Percentiles rank a stretch among this genome's conserved stretches.
Evolutionary conservation across 306 rosid species (phyloP).

Genomic region (Cucumis sativus): DNA sequence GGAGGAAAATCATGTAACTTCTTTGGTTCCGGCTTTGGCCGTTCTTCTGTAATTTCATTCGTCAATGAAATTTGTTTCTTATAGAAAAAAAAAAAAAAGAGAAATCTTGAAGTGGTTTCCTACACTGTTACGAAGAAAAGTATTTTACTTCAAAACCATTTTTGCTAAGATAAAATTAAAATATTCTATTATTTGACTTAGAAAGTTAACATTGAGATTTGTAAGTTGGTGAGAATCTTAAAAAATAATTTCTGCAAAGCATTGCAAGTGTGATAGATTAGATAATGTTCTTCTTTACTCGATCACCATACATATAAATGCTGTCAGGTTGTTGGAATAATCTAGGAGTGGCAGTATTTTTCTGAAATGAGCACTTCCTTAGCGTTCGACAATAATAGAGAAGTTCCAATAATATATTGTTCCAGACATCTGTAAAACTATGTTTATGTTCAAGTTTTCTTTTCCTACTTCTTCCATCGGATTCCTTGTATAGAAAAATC

Average conservation of each 20-base stretch:
- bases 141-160: background rate
- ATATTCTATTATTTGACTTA: background rate
- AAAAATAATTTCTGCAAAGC: background rate
- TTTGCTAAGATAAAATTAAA: background rate
- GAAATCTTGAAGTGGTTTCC: no score
- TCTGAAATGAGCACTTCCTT: background rate
- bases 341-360: background rate
- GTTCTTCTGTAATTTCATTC: no score
- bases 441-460: background rate
- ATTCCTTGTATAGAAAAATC: background rate
- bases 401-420: background rate
- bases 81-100: no score
- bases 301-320: background rate
- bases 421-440: background rate
- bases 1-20: no score
- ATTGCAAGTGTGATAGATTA: background rate
- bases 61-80: no score
- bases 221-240: background rate
- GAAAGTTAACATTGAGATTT: background rate
- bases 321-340: background rate
- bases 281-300: background rate
- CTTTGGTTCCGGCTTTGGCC: no score
- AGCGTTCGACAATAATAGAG: background rate
- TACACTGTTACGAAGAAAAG: no score
- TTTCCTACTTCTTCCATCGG: background rate